A percentile compares a stretch with the other conserved stretches of the same genome.
Conservation (phyloP, 1,284 basidiomycete species). For the Cryptococcus floricola region DNA sequence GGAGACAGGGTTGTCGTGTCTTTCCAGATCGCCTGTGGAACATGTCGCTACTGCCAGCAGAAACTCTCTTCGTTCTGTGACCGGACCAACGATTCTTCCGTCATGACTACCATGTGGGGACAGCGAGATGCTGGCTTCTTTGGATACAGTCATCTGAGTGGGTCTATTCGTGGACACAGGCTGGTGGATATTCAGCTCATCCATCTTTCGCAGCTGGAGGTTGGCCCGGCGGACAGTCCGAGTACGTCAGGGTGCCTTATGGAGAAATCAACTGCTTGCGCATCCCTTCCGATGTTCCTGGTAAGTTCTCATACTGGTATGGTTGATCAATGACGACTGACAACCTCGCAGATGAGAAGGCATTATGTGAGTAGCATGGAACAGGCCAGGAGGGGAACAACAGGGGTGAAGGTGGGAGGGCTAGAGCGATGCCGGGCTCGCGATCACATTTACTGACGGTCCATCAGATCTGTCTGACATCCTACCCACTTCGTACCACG, state of each 20-base stretch:
- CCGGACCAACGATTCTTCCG: constrained; percentile 61
- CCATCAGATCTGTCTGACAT: constrained; percentile 60
- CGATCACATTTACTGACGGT: not conserved
- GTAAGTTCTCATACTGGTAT: constrained; percentile 50
- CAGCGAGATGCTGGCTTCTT: constrained; percentile 68
- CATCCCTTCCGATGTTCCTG: constrained; percentile 62
- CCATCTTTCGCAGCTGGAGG: constrained; percentile 54
- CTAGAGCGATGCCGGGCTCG: not conserved
- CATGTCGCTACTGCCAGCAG: constrained; percentile 67
- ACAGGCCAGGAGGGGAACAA: not conserved
- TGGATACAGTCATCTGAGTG: constrained; percentile 48
- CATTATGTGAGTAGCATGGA: constrained; percentile 21
- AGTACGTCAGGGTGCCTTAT: constrained; percentile 59
- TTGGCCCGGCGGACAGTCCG: constrained; percentile 64
- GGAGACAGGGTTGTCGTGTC: constrained; percentile 66
- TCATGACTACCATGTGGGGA: constrained; percentile 64
- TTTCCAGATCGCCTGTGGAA: constrained; percentile 74
- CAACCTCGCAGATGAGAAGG: constrained; percentile 23
- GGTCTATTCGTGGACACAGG: constrained; percentile 1
- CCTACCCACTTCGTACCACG: constrained; percentile 68
- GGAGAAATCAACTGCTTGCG: constrained; percentile 66
- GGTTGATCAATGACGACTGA: not conserved
- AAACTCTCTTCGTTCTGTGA: constrained; percentile 70
- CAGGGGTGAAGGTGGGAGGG: not conserved
- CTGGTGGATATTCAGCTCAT: not conserved